Evolutionary conservation across 169 alveolate species (phyloP).

Genomic region (Plasmodium gonderi): DNA sequence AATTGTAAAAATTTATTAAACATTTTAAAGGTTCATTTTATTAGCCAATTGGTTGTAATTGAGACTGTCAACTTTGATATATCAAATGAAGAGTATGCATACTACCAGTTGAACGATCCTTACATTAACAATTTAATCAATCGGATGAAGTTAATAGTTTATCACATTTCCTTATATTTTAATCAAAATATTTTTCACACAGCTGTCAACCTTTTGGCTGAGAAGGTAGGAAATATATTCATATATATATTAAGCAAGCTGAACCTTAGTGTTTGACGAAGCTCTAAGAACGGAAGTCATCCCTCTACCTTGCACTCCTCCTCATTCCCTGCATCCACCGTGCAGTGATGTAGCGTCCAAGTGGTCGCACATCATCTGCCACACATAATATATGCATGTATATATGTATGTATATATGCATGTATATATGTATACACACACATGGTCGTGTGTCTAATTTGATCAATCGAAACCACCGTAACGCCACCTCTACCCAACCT

Average conservation of each 20-base stretch:
- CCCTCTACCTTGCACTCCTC: too few relatives aligned
- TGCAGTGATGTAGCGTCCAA: not conserved
- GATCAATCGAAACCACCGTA: too few relatives aligned
- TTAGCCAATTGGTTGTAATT: slow-evolving; percentile 38
- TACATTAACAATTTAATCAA: slow-evolving; percentile 38
- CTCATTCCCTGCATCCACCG: not conserved
- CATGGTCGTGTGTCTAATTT: not conserved
- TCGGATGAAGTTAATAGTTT: slow-evolving; percentile 13
- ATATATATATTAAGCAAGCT: not conserved
- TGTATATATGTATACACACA: not conserved
- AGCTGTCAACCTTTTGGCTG: slow-evolving; percentile 29
- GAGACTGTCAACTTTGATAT: slow-evolving; percentile 62
- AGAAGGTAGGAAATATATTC: slow-evolving; percentile 9
- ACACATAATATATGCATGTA: not conserved
- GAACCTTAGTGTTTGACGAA: too few relatives aligned
- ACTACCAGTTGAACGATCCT: slow-evolving; percentile 68
- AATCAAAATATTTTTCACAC: slow-evolving; percentile 53
- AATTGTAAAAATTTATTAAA: slow-evolving; percentile 53
- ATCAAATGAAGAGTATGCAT: slow-evolving; percentile 54
- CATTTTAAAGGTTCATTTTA: slow-evolving; percentile 57
- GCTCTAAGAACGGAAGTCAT: too few relatives aligned
- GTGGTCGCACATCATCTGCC: not conserved
- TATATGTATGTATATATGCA: not conserved
- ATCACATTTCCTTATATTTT: slow-evolving; percentile 38
- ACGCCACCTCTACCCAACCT: not conserved